A percentile compares a stretch with the other conserved stretches of the same genome.
Conservation (phyloP, 805 yeast species). For the Candida glaebosa region DNA sequence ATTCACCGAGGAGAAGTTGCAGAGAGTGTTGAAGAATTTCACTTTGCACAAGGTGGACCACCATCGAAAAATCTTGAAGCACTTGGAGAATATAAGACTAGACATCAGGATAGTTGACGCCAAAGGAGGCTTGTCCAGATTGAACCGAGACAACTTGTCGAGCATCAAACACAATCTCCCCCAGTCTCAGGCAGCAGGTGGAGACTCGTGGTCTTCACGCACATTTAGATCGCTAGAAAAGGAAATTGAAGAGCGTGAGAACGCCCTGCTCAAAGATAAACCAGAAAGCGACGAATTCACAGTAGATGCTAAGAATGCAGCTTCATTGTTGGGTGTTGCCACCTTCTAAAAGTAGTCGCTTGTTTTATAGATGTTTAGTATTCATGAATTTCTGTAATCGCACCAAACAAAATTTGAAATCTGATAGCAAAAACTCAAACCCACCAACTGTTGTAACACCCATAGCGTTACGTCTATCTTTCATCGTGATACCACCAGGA, state of each 20-base stretch:
- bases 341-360: constrained; percentile 50
- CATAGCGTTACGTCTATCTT: too few species aligned
- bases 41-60: constrained; percentile 75
- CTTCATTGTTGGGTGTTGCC: constrained; percentile 71
- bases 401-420: too few species aligned
- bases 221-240: constrained; percentile 33
- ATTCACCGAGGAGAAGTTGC: constrained; percentile 56
- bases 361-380: too few species aligned
- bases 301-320: constrained; percentile 83
- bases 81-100: constrained; percentile 66
- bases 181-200: constrained; percentile 39
- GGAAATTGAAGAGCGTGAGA: constrained; percentile 23
- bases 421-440: background rate
- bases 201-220: constrained; percentile 44
- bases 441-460: background rate
- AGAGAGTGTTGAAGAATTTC: constrained; percentile 51
- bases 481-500: background rate
- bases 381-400: too few species aligned
- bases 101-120: constrained; percentile 75
- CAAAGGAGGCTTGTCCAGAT: constrained; percentile 74
- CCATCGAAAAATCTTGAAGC: constrained; percentile 74
- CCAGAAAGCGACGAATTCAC: constrained; percentile 15
- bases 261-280: constrained; percentile 10
- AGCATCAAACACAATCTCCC: constrained; percentile 40
- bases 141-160: constrained; percentile 69